Base-by-base conservation (phyloP, 345 rosid genomes). In the Melaleuca alternifolia region DNA sequence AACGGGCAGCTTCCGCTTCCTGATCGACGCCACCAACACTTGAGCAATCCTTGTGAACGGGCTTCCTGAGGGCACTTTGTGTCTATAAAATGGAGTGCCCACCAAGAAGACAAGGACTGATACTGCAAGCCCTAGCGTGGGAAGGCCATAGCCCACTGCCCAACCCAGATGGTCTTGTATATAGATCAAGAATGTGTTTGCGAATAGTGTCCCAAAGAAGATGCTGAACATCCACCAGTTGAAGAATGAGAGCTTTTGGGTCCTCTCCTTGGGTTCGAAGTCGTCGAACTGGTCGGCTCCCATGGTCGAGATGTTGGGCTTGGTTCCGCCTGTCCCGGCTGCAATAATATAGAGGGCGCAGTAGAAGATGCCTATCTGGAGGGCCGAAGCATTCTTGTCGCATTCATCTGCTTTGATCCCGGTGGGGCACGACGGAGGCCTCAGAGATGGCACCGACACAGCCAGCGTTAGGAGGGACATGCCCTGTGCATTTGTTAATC, bases 261-360 rank as follows among this genome's bases (percentile, higher is more conserved):
- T 13, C 90, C 91, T 91, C 87, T 94, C 97, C 71, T 87, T 93
- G 0, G 94, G 96, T 84, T 93, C 93, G 50, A 88, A 90, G 44
- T 94, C 94, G 75, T 94, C 96, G 5, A 94, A 94, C 46, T 93
- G 96, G 87, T 94, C 94, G 2, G 97, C 97, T 1, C 97, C 96
- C 92, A 94, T 89, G 20, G 96, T 93, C 7, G 95, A 93, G 28
- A 94, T 93, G 86, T 93, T 94, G 3, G 96, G 94, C 82, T 94
- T 94, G 83, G 96, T 93, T 23, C 95, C 96, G 1, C 96, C 97
- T 0, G 93, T 91, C 13, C 96, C 95, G 0, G 85, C 10, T 10
- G 94, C 94, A 3, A 93, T 87, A 15, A 81, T 86, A 90, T 94
- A 93, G 2, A 93, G 82, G 28, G 95, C 95, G 84, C 77, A 46